Evolutionary conservation across 2,329 filamentous ascomycete genomes (phyloP).

Genomic region (Fusarium sp.): DNA sequence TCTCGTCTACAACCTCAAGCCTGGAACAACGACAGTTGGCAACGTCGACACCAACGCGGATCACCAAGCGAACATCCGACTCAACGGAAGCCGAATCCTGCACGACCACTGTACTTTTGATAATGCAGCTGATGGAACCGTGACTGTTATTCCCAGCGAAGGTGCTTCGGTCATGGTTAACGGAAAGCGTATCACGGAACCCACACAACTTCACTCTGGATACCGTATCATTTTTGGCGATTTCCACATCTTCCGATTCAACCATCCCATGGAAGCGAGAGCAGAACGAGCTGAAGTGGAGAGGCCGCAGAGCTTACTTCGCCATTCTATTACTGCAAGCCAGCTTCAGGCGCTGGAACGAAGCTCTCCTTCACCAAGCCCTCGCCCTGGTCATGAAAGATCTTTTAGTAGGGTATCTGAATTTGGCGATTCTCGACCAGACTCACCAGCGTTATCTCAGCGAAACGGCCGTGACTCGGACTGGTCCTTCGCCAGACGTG

Average conservation of each 20-base stretch:
- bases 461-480: constrained; percentile 83
- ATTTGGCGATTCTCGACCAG: constrained; percentile 78
- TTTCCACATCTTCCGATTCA: constrained; percentile 99
- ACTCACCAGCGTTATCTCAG: constrained; percentile 77
- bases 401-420: constrained; percentile 86
- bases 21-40: constrained; percentile 91
- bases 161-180: constrained; percentile 99
- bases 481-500: constrained; percentile 92
- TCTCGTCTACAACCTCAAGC: constrained; percentile 97
- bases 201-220: constrained; percentile 87
- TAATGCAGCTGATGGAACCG: constrained; percentile 84
- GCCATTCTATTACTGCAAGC: constrained; percentile 79
- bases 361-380: constrained; percentile 69
- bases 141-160: constrained; percentile 89
- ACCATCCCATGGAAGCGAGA: constrained; percentile 94
- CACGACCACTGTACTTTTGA: constrained; percentile 95
- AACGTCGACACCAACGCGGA: constrained; percentile 87
- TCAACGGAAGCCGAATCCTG: constrained; percentile 94
- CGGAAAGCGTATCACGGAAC: constrained; percentile 86
- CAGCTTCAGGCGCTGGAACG: constrained; percentile 69
- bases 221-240: constrained; percentile 96
- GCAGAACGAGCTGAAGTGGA: constrained; percentile 87
- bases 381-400: constrained; percentile 77
- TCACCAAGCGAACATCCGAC: constrained; percentile 83
- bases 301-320: constrained; percentile 75